Conservation (phyloP, 1,139 yeast species). For the Kodamaea anthophila region DNA sequence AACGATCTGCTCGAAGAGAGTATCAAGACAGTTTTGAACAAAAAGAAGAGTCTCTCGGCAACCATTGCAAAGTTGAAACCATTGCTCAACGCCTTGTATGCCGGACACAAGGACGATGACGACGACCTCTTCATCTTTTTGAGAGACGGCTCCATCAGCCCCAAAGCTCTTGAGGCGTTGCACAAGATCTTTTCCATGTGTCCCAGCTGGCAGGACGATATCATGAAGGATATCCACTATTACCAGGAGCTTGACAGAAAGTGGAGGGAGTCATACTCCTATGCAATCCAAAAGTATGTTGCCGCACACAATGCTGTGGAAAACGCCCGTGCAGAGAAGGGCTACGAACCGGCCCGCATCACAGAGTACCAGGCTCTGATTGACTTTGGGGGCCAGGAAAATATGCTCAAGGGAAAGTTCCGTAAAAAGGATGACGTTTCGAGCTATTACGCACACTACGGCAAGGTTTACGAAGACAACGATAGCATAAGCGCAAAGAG, state of each 20-base stretch:
- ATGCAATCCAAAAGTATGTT: constrained; percentile 29
- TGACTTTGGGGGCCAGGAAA: constrained; percentile 37
- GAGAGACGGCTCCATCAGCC: constrained; percentile 29
- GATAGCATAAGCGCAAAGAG: too few relatives aligned
- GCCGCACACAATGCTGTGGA: constrained; percentile 28
- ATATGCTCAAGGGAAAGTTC: constrained; percentile 27
- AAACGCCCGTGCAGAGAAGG: constrained; percentile 18
- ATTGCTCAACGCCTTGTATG: constrained; percentile 20
- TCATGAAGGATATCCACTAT: constrained; percentile 25
- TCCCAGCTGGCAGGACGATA: constrained; percentile 34
- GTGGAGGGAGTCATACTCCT: constrained; percentile 29
- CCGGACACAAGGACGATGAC: constrained; percentile 3
- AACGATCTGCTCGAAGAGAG: constrained; percentile 23
- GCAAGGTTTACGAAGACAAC: constrained; percentile 17
- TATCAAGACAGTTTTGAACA: constrained; percentile 18
- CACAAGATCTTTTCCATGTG: constrained; percentile 19
- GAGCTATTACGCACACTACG: constrained; percentile 19
- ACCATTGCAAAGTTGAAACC: constrained; percentile 20
- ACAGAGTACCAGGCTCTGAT: constrained; percentile 37
- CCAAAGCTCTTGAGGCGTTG: constrained; percentile 23
- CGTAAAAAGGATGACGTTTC: constrained; percentile 6
- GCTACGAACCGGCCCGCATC: constrained; percentile 29
- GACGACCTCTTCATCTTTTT: constrained; percentile 16
- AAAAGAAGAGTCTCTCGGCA: constrained; percentile 21
- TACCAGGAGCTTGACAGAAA: constrained; percentile 26